Conservation (phyloP, 768 basidiomycete species). For the Trametes meyenii region DNA sequence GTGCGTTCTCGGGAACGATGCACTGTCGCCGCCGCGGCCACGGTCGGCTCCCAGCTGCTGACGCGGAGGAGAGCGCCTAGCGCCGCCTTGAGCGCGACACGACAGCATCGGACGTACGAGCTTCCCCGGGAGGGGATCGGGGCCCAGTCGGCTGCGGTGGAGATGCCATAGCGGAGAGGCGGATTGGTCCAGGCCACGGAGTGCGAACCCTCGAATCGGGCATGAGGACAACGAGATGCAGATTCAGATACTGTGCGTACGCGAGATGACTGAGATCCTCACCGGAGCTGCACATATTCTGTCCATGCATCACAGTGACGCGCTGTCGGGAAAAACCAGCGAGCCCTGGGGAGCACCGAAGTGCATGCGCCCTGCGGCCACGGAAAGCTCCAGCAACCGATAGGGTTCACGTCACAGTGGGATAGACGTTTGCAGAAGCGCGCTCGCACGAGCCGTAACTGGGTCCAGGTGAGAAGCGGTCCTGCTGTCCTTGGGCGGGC, state of each 20-base stretch:
- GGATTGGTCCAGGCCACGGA: conserved; percentile 1
- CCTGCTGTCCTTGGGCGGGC: neutral
- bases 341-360: conserved; percentile 2
- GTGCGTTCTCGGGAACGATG: conserved; percentile 3
- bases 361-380: neutral
- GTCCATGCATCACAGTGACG: neutral
- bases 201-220: conserved; percentile 19
- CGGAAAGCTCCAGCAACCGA: neutral
- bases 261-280: conserved; percentile 10
- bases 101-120: conserved; percentile 19
- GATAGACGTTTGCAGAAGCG: conserved; percentile 5
- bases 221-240: conserved; percentile 22
- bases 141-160: conserved; percentile 16
- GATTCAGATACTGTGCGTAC: conserved; percentile 15
- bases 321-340: conserved; percentile 5
- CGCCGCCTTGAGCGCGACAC: conserved; percentile 21
- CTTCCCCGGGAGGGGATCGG: conserved; percentile 17
- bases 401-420: conserved; percentile 5
- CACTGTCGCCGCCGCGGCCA: conserved; percentile 2
- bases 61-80: conserved; percentile 1
- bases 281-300: neutral
- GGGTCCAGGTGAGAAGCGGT: neutral
- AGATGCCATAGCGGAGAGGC: conserved; percentile 15
- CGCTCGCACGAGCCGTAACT: neutral
- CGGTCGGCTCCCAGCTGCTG: conserved; percentile 15